Evolutionary conservation across 257 asterid species (phyloP).

Genomic region (Haberlea rhodopensis): DNA sequence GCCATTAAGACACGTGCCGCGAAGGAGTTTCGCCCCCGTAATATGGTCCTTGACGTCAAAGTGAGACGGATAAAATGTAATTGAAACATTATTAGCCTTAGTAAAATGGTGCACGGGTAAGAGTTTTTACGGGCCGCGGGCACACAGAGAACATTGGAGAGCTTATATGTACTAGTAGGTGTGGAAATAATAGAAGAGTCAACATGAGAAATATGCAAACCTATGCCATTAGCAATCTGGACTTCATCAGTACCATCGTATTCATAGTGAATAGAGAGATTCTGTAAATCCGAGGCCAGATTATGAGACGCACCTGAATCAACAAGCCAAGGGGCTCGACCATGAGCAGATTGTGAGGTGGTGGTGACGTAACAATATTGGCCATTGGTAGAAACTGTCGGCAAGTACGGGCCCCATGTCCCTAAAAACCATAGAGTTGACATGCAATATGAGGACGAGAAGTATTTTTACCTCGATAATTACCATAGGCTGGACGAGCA

Average conservation of each 20-base stretch:
- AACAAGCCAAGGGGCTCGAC: not conserved
- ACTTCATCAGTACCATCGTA: not conserved
- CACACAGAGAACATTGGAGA: not conserved
- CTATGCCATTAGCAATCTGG: not conserved
- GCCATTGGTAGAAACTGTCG: too few species aligned
- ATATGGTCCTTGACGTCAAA: not conserved
- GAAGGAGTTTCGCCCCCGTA: not conserved
- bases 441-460: too few species aligned
- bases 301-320: not conserved
- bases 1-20: not conserved
- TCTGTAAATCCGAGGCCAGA: not conserved
- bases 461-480: too few species aligned
- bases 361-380: not conserved
- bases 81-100: not conserved
- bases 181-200: not conserved
- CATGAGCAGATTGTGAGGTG: not conserved
- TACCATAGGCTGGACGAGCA: too few species aligned
- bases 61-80: not conserved
- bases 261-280: not conserved
- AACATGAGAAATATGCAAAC: not conserved
- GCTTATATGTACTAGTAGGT: not conserved
- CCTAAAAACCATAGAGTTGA: not conserved
- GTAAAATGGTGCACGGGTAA: not conserved
- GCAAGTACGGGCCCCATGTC: not conserved
- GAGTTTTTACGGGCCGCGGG: not conserved